A percentile compares a stretch with the other conserved stretches of the same genome.
Conservation (phyloP, 1,284 basidiomycete genomes). For the Ustilago cynodontis region DNA sequence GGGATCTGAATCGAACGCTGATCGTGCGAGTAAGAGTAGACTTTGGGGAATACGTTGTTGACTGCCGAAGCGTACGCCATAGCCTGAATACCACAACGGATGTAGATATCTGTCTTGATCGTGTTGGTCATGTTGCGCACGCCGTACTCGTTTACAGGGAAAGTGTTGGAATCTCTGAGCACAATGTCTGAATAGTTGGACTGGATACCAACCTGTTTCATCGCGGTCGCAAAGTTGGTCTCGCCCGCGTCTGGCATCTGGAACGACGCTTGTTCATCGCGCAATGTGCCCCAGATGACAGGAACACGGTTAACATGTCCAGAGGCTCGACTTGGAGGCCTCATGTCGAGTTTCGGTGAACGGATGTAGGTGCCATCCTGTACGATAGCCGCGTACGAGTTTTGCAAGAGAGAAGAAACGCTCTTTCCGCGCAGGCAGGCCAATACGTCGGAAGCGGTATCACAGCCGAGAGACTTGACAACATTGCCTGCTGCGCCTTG, state of each 20-base stretch:
- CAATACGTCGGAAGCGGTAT: slow-evolving; percentile 35
- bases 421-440: slow-evolving; percentile 46
- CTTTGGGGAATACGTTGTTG: slow-evolving; percentile 47
- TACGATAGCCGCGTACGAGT: slow-evolving; percentile 12
- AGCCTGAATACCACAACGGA: slow-evolving; percentile 44
- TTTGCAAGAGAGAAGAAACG: slow-evolving; percentile 24
- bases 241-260: slow-evolving; percentile 44
- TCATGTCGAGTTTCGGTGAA: slow-evolving; percentile 43
- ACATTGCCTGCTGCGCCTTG: slow-evolving; percentile 15
- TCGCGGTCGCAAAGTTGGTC: slow-evolving; percentile 36
- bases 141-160: slow-evolving; percentile 34
- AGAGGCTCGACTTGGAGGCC: slow-evolving; percentile 15
- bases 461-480: slow-evolving; percentile 39
- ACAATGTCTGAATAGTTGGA: slow-evolving; percentile 45
- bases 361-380: slow-evolving; percentile 48
- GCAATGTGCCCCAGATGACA: slow-evolving; percentile 51
- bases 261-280: slow-evolving; percentile 56
- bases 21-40: slow-evolving; percentile 42
- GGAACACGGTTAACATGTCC: slow-evolving; percentile 54
- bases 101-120: slow-evolving; percentile 45
- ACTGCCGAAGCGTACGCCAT: slow-evolving; percentile 44
- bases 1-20: slow-evolving; percentile 46
- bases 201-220: slow-evolving; percentile 42
- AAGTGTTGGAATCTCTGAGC: slow-evolving; percentile 28
- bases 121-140: slow-evolving; percentile 43